These are phyloP conservation scores for Backusella mclennaniae DNA, from an alignment of 192 early-diverging fungal genomes.

Conservation along the genomic window DNA sequence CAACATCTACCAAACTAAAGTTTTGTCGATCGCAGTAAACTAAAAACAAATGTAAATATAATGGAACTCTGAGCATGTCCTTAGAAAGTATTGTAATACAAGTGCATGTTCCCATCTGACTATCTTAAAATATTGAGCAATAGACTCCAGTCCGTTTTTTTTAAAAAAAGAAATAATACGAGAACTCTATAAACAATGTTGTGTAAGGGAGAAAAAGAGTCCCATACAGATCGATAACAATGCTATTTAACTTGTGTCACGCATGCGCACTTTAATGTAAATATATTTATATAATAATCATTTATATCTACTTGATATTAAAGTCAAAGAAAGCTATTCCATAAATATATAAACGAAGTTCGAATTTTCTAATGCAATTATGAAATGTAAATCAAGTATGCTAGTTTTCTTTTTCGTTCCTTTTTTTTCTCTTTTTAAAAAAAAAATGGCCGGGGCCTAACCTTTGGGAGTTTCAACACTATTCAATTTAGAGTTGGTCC, in stretches of 20 bases:
- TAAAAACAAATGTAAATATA: not conserved
- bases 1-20: not conserved
- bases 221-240: not conserved
- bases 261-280: not conserved
- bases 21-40: not conserved
- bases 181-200: not conserved
- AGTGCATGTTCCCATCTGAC: not conserved
- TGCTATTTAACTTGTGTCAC: not conserved
- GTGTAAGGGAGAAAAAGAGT: not conserved
- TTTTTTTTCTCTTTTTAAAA: not conserved
- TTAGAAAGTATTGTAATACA: not conserved
- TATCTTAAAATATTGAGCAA: not conserved
- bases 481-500: not conserved
- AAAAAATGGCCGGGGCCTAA: not conserved
- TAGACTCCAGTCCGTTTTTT: not conserved
- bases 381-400: not conserved
- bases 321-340: not conserved
- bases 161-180: not conserved
- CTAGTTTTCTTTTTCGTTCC: not conserved
- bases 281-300: not conserved
- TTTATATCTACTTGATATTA: not conserved
- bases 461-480: conserved; percentile 5
- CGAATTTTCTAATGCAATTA: not conserved
- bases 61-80: not conserved
- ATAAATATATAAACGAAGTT: not conserved